A percentile compares a stretch with the other conserved stretches of the same genome.
These are phyloP conservation scores for Trebouxia sp. DNA, from an alignment of 139 green algal species.

Conservation along the genomic window DNA sequence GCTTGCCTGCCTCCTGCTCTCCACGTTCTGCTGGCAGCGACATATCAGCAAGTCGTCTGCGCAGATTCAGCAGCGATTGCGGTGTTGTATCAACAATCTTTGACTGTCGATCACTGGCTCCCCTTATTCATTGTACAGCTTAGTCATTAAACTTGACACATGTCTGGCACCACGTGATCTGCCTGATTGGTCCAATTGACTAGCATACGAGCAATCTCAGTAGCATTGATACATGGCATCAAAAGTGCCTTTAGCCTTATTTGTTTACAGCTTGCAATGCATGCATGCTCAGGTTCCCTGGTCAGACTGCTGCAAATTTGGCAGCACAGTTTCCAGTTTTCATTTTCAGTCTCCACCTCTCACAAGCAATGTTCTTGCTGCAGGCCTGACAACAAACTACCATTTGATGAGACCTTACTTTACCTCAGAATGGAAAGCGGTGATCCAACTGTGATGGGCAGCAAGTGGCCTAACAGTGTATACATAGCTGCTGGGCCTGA, in stretches of 20 bases:
- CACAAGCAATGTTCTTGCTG: neutral
- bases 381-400: neutral
- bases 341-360: neutral
- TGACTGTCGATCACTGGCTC: too few species aligned
- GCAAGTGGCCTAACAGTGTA: slow-evolving; percentile 43
- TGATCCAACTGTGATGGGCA: slow-evolving; percentile 44
- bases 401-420: slow-evolving; percentile 48
- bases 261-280: too few species aligned
- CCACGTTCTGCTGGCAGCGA: neutral
- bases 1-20: neutral
- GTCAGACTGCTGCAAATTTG: neutral
- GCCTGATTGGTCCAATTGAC: too few species aligned
- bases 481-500: slow-evolving; percentile 50
- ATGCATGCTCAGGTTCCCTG: too few species aligned
- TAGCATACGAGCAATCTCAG: too few species aligned
- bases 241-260: too few species aligned
- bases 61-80: too few species aligned
- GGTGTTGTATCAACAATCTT: too few species aligned
- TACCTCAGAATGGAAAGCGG: slow-evolving; percentile 78
- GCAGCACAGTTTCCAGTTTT: neutral
- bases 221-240: too few species aligned
- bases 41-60: neutral
- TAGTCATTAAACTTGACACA: too few species aligned
- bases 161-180: too few species aligned
- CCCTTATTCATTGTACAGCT: too few species aligned